phyloP scores from a whole-genome alignment of 345 rosid genomes.

The Passiflora organensis region DNA sequence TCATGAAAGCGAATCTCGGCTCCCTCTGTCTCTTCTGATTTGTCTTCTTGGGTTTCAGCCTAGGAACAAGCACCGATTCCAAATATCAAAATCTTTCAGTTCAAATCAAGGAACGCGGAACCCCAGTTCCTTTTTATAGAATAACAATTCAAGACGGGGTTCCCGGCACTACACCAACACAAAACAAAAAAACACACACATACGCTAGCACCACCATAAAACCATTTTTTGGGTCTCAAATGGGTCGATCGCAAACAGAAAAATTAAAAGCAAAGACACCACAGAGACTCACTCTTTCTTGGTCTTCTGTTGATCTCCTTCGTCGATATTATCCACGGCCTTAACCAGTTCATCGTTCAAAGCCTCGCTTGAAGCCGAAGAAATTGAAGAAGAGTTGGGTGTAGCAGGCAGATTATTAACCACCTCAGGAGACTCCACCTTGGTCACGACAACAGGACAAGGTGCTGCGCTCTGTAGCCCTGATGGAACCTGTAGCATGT shows the following conservation, averaged over 20 bases:
- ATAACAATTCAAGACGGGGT: slow-evolving; percentile 2
- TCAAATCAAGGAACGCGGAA: slow-evolving; percentile 6
- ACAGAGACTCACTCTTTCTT: slow-evolving; percentile 52
- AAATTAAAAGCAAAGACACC: background rate
- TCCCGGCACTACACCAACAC: too few species aligned
- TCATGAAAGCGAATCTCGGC: slow-evolving; percentile 92
- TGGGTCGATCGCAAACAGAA: background rate
- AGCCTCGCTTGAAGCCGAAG: slow-evolving; percentile 80
- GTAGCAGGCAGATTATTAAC: slow-evolving; percentile 64
- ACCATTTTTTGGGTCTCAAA: background rate
- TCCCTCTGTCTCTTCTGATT: slow-evolving; percentile 80
- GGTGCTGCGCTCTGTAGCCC: too few species aligned
- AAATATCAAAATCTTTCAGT: slow-evolving; percentile 7
- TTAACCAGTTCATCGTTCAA: slow-evolving; percentile 39
- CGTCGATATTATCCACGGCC: slow-evolving; percentile 31
- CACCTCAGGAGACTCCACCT: slow-evolving; percentile 40
- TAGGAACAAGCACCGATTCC: slow-evolving; percentile 15
- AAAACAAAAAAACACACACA: background rate
- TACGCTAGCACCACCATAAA: too few species aligned
- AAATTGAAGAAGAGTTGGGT: slow-evolving; percentile 77
- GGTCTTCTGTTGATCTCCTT: slow-evolving; percentile 36
- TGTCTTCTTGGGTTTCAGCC: slow-evolving; percentile 69
- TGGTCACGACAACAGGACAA: too few species aligned
- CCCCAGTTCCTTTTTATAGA: background rate
- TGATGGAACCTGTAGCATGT: slow-evolving; percentile 12